Evolutionary conservation across 1,284 basidiomycete genomes (phyloP), one percentile per base, ranked within the genome.

Genomic region (Trichosporon asahii): DNA sequence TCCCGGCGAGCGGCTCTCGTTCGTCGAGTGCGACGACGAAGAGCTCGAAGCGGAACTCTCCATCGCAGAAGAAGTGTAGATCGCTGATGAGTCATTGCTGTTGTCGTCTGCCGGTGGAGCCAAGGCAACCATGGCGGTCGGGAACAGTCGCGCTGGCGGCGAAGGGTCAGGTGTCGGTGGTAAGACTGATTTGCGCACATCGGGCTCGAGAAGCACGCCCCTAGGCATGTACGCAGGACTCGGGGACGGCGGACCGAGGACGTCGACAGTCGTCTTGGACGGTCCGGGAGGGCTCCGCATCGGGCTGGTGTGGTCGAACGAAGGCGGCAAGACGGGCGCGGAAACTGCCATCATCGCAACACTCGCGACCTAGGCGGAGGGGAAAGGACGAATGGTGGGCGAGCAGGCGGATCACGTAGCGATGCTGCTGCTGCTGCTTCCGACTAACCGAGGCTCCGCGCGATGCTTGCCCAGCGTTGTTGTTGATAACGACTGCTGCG

Each of bases 81-180:
- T 66, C 23, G 66, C 66, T 8, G 66, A 60, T 12, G 21, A 37
- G 15, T 66, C 64, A 40, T 66, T 53, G 33, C 35, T 25, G 8
- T 35, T 23, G 29, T 77, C 73, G 44, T 74, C 75, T 12, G 76
- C 73, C 3, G 77, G 76, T 23, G 76, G 75, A 1, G 78, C 77
- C 5, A 78, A 68, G 27, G 76, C 72, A 55, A 78, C 74, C 75
- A 78, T 77, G 21, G 57, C 57, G 7, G 57, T 61, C 27, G 57
- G 57, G 15, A 61, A 61, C 57, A 61, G 57, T 12, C 57, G 57
- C 57, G 57, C 66, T 70, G 63, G 72, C 70, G 77, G 77, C 6
- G 75, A 77, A 5, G 78, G 76, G 25, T 79, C 78, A 2, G 78
- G 77, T 3, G 77, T 79, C 1, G 76, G 76, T 1, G 78, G 78